Evolutionary conservation across 352 stramenopile genomes (phyloP).

Genomic region (Phytophthora citricola): DNA sequence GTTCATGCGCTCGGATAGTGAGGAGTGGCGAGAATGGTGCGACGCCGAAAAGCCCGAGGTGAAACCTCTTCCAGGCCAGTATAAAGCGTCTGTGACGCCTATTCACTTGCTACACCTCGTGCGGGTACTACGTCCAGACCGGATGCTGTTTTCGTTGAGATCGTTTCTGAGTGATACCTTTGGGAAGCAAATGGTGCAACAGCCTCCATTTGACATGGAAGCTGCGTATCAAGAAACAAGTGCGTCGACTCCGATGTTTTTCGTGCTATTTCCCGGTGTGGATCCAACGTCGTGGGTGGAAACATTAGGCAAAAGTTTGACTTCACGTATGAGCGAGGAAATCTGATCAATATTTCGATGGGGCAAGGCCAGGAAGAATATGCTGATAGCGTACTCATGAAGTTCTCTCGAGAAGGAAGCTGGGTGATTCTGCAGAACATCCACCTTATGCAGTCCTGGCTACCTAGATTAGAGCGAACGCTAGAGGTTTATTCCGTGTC

Average conservation of each 20-base stretch:
- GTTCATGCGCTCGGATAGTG: conserved; percentile 94
- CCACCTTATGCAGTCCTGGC: conserved; percentile 92
- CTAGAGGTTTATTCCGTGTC: conserved; percentile 80
- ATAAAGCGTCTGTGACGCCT: conserved; percentile 48
- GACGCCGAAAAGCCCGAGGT: conserved; percentile 92
- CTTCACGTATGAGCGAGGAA: conserved; percentile 79
- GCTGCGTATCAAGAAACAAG: conserved; percentile 89
- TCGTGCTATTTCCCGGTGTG: conserved; percentile 93
- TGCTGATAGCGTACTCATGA: conserved; percentile 75
- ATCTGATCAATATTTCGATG: conserved; percentile 90
- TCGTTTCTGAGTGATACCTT: conserved; percentile 70
- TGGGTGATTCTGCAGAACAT: conserved; percentile 94
- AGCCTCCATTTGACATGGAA: conserved; percentile 91
- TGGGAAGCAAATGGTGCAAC: conserved; percentile 69
- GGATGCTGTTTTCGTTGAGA: conserved; percentile 76
- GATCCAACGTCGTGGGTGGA: conserved; percentile 89
- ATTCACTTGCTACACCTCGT: conserved; percentile 83
- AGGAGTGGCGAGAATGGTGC: conserved; percentile 97
- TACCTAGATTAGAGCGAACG: conserved; percentile 83
- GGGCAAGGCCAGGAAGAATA: conserved; percentile 87
- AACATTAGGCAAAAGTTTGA: conserved; percentile 83
- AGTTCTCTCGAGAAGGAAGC: conserved; percentile 74
- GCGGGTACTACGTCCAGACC: conserved; percentile 83
- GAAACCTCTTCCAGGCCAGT: conserved; percentile 90
- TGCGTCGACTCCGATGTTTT: conserved; percentile 92